Conservation (phyloP, 2,329 filamentous ascomycete genomes). For the Ophiostoma populinum region DNA sequence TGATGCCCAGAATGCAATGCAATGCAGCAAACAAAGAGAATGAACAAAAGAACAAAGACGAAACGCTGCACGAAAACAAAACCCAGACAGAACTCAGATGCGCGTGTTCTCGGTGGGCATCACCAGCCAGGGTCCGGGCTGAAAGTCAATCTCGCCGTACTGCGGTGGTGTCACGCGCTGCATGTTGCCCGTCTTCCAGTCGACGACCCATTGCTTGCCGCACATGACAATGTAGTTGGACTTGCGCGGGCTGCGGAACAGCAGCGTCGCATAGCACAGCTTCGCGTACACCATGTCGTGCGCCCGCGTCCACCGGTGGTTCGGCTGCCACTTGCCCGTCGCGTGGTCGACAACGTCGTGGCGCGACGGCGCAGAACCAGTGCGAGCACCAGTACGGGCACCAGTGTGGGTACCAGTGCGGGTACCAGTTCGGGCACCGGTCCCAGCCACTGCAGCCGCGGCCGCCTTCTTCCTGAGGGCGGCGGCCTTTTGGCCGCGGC, state of each 20-base stretch:
- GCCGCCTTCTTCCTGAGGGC: neutral
- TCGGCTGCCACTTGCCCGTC: constrained; percentile 39
- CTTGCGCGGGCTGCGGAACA: constrained; percentile 39
- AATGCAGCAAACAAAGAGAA: neutral
- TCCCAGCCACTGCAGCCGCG: neutral
- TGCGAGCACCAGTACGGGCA: too few species aligned
- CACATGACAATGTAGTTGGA: constrained; percentile 38
- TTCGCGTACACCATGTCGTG: constrained; percentile 44
- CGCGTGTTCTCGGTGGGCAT: constrained; percentile 31
- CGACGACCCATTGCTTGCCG: constrained; percentile 40
- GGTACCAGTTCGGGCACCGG: neutral
- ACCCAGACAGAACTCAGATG: constrained; percentile 16
- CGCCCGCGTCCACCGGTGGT: constrained; percentile 34
- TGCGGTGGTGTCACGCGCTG: constrained; percentile 33
- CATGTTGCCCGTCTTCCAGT: constrained; percentile 40
- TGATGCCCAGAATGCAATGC: neutral
- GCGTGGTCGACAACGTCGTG: constrained; percentile 28
- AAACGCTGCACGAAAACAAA: neutral
- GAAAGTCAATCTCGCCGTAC: constrained; percentile 32
- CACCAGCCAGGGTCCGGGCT: constrained; percentile 31
- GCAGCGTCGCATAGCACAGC: constrained; percentile 40
- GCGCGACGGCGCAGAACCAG: constrained; percentile 6
- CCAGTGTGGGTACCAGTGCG: too few species aligned
- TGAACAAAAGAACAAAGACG: neutral
- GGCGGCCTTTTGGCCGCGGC: neutral